Conservation (phyloP, 495 filamentous ascomycete genomes). For the Talaromyces stipitatus region DNA sequence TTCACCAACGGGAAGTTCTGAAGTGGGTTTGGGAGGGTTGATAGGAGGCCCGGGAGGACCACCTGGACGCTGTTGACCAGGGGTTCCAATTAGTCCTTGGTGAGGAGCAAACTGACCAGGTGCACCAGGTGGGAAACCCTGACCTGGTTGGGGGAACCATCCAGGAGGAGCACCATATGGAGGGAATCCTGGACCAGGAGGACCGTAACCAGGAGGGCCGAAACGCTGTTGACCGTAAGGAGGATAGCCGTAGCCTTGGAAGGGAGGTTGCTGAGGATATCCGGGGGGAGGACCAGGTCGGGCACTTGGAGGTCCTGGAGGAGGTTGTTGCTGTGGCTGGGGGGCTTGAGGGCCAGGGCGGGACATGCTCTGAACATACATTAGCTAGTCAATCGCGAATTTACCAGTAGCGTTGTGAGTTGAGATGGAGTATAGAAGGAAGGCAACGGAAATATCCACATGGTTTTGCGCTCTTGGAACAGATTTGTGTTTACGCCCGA, state of each 20-base stretch:
- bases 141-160: slow-evolving; percentile 76
- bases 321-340: slow-evolving; percentile 29
- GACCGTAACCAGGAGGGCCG: slow-evolving; percentile 49
- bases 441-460: slow-evolving; percentile 99
- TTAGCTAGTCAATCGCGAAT: too few relatives aligned
- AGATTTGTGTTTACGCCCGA: slow-evolving; percentile 75
- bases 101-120: slow-evolving; percentile 49
- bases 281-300: slow-evolving; percentile 36
- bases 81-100: slow-evolving; percentile 45
- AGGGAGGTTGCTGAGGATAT: slow-evolving; percentile 45
- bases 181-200: slow-evolving; percentile 52
- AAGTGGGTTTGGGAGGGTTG: slow-evolving; percentile 23
- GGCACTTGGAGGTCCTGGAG: slow-evolving; percentile 33
- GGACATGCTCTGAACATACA: slow-evolving; percentile 26
- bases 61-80: slow-evolving; percentile 33
- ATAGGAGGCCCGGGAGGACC: slow-evolving; percentile 16
- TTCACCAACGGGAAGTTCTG: slow-evolving; percentile 36
- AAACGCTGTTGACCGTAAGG: slow-evolving; percentile 48
- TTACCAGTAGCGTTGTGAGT: too few relatives aligned
- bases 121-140: slow-evolving; percentile 59
- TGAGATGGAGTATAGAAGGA: slow-evolving; percentile 57
- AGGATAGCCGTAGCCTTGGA: slow-evolving; percentile 36
- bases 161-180: slow-evolving; percentile 60
- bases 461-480: slow-evolving; percentile 78
- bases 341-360: slow-evolving; percentile 33